Evolutionary conservation across 768 basidiomycete genomes (phyloP).

Genomic region (Mycena belliarum): DNA sequence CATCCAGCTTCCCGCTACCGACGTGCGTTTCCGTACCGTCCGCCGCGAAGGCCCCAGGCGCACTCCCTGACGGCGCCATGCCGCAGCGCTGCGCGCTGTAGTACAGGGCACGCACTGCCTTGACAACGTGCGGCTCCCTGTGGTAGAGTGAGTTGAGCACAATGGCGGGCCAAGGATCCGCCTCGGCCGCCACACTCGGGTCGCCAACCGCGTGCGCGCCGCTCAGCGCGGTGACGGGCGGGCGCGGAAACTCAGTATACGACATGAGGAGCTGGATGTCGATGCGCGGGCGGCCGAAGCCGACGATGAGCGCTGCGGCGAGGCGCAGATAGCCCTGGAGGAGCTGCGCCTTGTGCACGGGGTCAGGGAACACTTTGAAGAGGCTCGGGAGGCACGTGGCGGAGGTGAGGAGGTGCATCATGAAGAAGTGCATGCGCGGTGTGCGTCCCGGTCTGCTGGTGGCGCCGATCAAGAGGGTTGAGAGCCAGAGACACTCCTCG

Average conservation of each 20-base stretch:
- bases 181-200: slow-evolving; percentile 17
- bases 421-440: slow-evolving; percentile 42
- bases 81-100: slow-evolving; percentile 33
- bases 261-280: slow-evolving; percentile 33
- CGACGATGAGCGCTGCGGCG: slow-evolving; percentile 30
- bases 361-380: slow-evolving; percentile 24
- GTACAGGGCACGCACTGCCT: slow-evolving; percentile 36
- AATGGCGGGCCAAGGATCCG: slow-evolving; percentile 42
- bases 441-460: slow-evolving; percentile 35
- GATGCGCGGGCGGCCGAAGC: slow-evolving; percentile 36
- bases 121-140: slow-evolving; percentile 42
- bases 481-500: slow-evolving; percentile 40
- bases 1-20: slow-evolving; percentile 37
- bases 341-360: slow-evolving; percentile 32
- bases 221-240: slow-evolving; percentile 20
- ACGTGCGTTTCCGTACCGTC: slow-evolving; percentile 39
- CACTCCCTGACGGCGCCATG: slow-evolving; percentile 23
- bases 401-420: slow-evolving; percentile 45
- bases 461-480: slow-evolving; percentile 38
- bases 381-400: slow-evolving; percentile 41
- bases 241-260: slow-evolving; percentile 34
- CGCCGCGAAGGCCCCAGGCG: too few relatives aligned
- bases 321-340: slow-evolving; percentile 35
- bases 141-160: slow-evolving; percentile 35
- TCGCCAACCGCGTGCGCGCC: slow-evolving; percentile 27